Percentiles rank a stretch among this genome's conserved stretches.
Conservation (phyloP, 139 green algal species). For the Coelastrella sp. region DNA sequence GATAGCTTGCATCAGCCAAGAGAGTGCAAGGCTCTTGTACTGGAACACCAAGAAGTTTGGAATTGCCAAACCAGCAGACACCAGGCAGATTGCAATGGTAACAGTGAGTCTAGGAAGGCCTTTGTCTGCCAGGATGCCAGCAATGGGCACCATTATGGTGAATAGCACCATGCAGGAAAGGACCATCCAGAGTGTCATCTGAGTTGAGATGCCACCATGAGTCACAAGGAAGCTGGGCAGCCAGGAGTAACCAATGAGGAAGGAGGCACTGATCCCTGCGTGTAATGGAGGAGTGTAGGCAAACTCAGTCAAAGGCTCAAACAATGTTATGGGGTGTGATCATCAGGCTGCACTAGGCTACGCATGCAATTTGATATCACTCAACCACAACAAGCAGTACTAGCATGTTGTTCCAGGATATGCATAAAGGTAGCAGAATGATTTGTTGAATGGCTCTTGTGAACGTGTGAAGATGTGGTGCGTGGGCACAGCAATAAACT, state of each 20-base stretch:
- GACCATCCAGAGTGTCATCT: conserved; percentile 42
- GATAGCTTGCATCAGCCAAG: conserved; percentile 28
- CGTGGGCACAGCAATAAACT: too few species aligned
- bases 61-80: neutral
- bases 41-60: conserved; percentile 38
- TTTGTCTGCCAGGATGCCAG: conserved; percentile 32
- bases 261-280: conserved; percentile 44
- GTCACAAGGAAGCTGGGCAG: conserved; percentile 23
- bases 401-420: too few species aligned
- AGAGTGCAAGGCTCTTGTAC: neutral
- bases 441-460: too few species aligned
- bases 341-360: too few species aligned
- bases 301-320: too few species aligned
- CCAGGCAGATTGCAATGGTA: conserved; percentile 10
- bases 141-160: conserved; percentile 32
- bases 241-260: conserved; percentile 48
- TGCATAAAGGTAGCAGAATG: too few species aligned
- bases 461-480: too few species aligned
- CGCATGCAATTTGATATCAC: too few species aligned
- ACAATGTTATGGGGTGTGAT: too few species aligned
- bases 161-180: conserved; percentile 43
- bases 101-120: conserved; percentile 19
- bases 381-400: too few species aligned
- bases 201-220: conserved; percentile 1
- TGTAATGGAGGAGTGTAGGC: too few species aligned